Evolutionary conservation across 805 yeast species (phyloP), one percentile per base, ranked within the genome.

Genomic region (Phaffomyces opuntiae): DNA sequence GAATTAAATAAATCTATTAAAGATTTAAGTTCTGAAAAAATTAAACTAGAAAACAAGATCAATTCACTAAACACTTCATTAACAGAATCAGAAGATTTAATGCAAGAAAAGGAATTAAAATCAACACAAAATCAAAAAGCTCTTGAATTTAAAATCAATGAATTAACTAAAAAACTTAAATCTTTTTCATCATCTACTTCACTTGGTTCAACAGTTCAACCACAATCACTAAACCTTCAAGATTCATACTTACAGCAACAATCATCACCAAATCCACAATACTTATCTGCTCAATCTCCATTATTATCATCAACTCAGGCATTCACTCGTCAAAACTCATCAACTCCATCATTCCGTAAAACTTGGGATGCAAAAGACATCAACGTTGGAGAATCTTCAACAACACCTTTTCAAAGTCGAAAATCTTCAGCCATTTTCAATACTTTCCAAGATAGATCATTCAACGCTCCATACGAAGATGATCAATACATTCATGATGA

Each of bases 361-460:
- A 60, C 53, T 32, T 59, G 64, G 60, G 66, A 64, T 26, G 19
- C 36, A 24, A 48, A 45, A 27, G 61, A 57, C 7, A 69, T 73
- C 39, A 64, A 62, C 38, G 52, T 74, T 43, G 79, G 78, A 7
- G 79, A 77, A 51, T 68, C 78, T 1, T 70, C 78, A 7, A 58
- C 55, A 4, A 73, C 81, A 0, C 78, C 78, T 8, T 56, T 63
- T n/a, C 58, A 54, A 26, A 53, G 58, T 43, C 50, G 61, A 11
- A 59, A 59, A 49, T 21, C 57, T 11, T 55, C 59, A 8, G 40
- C 38, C 7, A 9, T 44, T 9, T 46, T 36, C 21, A 31, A 17
- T 26, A 29, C 19, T 29, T 9, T 17, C 8, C 25, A 21, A n/a
- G 40, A 38, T 17, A 54, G 43, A 7, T 53, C 51, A 38, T 50